phyloP scores from a whole-genome alignment of 2,329 filamentous ascomycete species.

The Massarina eburnea region DNA sequence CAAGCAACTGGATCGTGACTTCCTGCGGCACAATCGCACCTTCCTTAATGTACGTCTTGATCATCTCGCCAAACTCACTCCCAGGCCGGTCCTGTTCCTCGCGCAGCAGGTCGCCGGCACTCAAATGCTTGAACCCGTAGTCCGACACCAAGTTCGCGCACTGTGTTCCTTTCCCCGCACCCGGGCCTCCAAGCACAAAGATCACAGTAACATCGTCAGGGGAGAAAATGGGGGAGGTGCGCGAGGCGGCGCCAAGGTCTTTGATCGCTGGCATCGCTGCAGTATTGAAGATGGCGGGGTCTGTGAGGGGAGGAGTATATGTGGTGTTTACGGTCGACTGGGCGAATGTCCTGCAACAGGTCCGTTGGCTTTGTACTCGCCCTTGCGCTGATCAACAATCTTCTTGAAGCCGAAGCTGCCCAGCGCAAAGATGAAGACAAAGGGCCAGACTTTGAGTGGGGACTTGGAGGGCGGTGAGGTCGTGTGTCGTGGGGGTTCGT shows the following conservation, averaged over 20 bases:
- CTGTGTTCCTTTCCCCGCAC: slow-evolving; percentile 95
- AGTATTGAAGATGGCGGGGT: not conserved
- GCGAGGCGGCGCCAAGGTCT: slow-evolving; percentile 43
- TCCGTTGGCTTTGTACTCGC: slow-evolving; percentile 33
- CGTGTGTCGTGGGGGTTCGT: slow-evolving; percentile 40
- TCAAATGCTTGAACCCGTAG: slow-evolving; percentile 91
- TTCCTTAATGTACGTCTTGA: slow-evolving; percentile 90
- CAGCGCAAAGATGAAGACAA: slow-evolving; percentile 50
- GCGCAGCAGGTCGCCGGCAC: slow-evolving; percentile 88
- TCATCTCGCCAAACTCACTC: slow-evolving; percentile 87
- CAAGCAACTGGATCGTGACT: slow-evolving; percentile 88
- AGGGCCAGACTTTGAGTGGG: slow-evolving; percentile 46
- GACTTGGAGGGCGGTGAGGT: slow-evolving; percentile 41
- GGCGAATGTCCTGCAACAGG: slow-evolving; percentile 36
- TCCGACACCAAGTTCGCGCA: slow-evolving; percentile 83
- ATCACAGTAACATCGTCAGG: slow-evolving; percentile 81
- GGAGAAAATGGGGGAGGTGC: slow-evolving; percentile 71
- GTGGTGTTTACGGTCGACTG: slow-evolving; percentile 32
- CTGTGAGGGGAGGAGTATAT: not conserved
- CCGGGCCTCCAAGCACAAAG: slow-evolving; percentile 94
- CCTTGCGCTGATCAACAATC: slow-evolving; percentile 49
- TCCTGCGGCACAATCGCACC: slow-evolving; percentile 99
- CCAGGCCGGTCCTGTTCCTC: slow-evolving; percentile 88
- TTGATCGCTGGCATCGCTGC: slow-evolving; percentile 46
- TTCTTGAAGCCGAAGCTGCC: slow-evolving; percentile 51